Base-by-base conservation (phyloP, 2,329 filamentous ascomycete species). In the Achaetomium macrosporum region DNA sequence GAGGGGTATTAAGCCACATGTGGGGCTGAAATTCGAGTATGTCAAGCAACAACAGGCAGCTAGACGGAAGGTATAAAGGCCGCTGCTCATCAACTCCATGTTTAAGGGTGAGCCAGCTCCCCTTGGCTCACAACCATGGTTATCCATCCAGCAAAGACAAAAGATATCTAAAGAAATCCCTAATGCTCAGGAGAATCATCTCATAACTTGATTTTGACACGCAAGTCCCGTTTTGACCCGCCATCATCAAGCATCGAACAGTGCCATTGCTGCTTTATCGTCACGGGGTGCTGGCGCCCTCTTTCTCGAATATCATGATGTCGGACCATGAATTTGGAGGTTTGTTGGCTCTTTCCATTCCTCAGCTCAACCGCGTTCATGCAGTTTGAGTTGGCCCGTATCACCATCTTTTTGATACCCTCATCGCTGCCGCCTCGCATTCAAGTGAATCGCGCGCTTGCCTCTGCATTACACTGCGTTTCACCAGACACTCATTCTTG, bases 291-390 rank as follows among this genome's bases (percentile, higher is more conserved):
- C 43, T 19, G 44, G 40, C 10, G 42, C 47, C 50, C 51, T 48
- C 53, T 36, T 35, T 12, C 25, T 12, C 35, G 19, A 16, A 45
- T 61, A 59, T 69, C 64, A 71, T 42, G 57, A 85, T 85, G 82
- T 85, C 82, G 53, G 82, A 85, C 63, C 78, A 83, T 68, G 82
- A 85, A 66, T 82, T 84, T 71, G 77, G 75, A 69, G 77, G 82
- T 83, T 65, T 70, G 80, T 72, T 5, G 16, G 8, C 17, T 47
- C n/a, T 9, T 40, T 29, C 19, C 46, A 42, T 35, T 36, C 2
- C 46, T 45, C 5, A 19, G 41, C 37, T 45, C 19, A 1, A 16
- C 17, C 5, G 33, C 16, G 12, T 42, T 42, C 12, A 13, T 17
- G n/a, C 4, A 15, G 7, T 36, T 40, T 35, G 3, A 15, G 33